phyloP scores from a whole-genome alignment of 2,329 filamentous ascomycete genomes.

The Aspergillus neoniger region DNA sequence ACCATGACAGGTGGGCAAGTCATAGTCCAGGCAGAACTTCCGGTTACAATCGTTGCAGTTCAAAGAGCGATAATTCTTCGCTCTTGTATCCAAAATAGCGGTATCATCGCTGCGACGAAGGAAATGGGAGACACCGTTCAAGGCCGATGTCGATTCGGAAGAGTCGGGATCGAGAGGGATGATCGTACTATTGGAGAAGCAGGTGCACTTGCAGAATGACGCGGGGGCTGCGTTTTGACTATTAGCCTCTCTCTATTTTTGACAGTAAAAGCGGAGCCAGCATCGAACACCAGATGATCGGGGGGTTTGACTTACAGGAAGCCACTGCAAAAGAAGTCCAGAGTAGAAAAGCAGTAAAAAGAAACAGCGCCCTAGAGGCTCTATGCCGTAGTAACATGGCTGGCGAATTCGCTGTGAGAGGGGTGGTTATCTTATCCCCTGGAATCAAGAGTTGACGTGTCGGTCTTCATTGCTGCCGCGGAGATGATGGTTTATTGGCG shows the following conservation, averaged over 20 bases:
- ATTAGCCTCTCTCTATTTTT: not conserved
- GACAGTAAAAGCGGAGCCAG: not conserved
- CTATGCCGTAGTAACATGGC: conserved; percentile 24
- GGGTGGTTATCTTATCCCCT: conserved; percentile 1
- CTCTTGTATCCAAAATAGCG: conserved; percentile 25
- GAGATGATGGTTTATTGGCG: not conserved
- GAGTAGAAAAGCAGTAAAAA: conserved; percentile 30
- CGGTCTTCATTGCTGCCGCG: not conserved
- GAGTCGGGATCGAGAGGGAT: conserved; percentile 59
- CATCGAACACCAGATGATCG: not conserved
- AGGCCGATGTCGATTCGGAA: conserved; percentile 21
- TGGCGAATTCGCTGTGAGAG: not conserved
- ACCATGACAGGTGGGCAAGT: conserved; percentile 62
- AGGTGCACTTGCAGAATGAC: conserved; percentile 73
- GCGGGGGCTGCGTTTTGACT: conserved; percentile 43
- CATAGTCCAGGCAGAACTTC: conserved; percentile 65
- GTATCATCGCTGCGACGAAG: conserved; percentile 23
- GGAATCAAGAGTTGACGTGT: not conserved
- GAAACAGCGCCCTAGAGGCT: conserved; percentile 24
- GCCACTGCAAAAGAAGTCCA: conserved; percentile 34
- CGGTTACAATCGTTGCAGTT: conserved; percentile 69
- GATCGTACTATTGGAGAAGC: conserved; percentile 67
- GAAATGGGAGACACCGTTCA: conserved; percentile 26
- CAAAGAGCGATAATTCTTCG: conserved; percentile 43
- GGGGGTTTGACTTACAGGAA: conserved; percentile 34